Evolutionary conservation across 805 yeast species (phyloP).

Genomic region (Kazachstania martiniae): DNA sequence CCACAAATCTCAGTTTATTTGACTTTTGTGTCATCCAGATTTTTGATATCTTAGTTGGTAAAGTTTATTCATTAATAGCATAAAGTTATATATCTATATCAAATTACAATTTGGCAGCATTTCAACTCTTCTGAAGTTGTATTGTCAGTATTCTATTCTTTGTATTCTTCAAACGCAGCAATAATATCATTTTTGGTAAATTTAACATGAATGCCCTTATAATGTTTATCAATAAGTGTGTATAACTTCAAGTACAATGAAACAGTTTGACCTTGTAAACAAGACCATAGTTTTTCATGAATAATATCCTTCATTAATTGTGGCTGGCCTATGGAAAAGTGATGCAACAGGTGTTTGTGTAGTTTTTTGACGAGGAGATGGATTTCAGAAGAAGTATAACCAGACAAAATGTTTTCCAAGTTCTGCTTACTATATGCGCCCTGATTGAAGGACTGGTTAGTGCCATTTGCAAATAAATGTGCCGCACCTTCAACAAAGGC

Average conservation of each 20-base stretch:
- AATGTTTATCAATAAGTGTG: constrained; percentile 45
- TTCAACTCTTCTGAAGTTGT: too few species aligned
- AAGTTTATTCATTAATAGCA: too few species aligned
- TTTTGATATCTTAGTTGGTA: too few species aligned
- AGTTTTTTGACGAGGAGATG: constrained; percentile 43
- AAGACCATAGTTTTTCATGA: constrained; percentile 56
- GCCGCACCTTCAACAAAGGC: constrained; percentile 58
- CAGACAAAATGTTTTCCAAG: constrained; percentile 44
- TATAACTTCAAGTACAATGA: constrained; percentile 44
- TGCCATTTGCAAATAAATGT: constrained; percentile 27
- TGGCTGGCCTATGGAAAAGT: constrained; percentile 31
- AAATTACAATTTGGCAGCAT: too few species aligned
- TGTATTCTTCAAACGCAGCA: constrained; percentile 36
- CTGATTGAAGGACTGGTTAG: constrained; percentile 31
- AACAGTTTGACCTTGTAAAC: constrained; percentile 54
- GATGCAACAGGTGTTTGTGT: constrained; percentile 44
- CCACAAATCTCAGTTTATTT: too few species aligned
- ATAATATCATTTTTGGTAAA: constrained; percentile 48
- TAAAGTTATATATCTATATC: too few species aligned
- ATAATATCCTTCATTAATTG: constrained; percentile 31
- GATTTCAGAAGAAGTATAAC: constrained; percentile 51
- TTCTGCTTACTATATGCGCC: constrained; percentile 54
- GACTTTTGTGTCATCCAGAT: too few species aligned
- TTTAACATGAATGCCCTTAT: constrained; percentile 38
- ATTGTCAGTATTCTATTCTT: too few species aligned